Base-by-base conservation (phyloP, 1,284 basidiomycete species). In the Tylopilus orsonianus region DNA sequence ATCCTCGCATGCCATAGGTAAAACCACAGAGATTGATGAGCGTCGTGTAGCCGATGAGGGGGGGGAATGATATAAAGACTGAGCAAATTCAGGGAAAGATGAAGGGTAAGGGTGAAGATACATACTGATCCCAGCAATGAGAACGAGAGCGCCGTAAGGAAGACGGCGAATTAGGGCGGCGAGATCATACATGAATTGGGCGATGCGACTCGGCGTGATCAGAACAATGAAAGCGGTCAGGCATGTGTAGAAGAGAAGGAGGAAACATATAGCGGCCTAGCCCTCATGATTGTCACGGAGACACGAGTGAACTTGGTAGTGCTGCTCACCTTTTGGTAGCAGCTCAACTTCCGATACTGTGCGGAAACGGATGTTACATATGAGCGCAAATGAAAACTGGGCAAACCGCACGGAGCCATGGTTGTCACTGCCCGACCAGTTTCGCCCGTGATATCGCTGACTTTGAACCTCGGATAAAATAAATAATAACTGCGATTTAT, bases 41-140 rank as follows among this genome's bases (percentile, higher is more conserved):
- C 0, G 86, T 88, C 0, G 83, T 83, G 62, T 89, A 86, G 1
- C 90, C 89, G 48, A 87, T 75, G 53, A 87, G 67, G 5, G 90
- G 90, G n/a, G 90, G 90, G 57, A 90, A 84, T 5, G 83, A 90
- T 20, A 81, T 75, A 22, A 82, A 55, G 41, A 85, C 85, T 87
- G 50, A 13, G 52, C 33, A 41, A 18, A 36, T 41, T 53, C 27
- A 64, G 37, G 35, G 52, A 37, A 34, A 32, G 43, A 38, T 4
- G 43, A 30, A 35, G 23, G 34, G 29, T 27, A 46, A 40, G 34
- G 35, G 43, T 20, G 47, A 34, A 33, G 47, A 51, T 29, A 65
- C 75, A 41, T 58, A 87, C 86, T 70, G 37, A 87, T 75, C 10
- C 74, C 62, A 40, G 56, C 61, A 18, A 69, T 71, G 35, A 90